Percentiles rank a stretch among this genome's conserved stretches.
These are phyloP conservation scores for Phascolomyces articulosus DNA, from an alignment of 371 early-diverging fungal species.

Conservation along the genomic window DNA sequence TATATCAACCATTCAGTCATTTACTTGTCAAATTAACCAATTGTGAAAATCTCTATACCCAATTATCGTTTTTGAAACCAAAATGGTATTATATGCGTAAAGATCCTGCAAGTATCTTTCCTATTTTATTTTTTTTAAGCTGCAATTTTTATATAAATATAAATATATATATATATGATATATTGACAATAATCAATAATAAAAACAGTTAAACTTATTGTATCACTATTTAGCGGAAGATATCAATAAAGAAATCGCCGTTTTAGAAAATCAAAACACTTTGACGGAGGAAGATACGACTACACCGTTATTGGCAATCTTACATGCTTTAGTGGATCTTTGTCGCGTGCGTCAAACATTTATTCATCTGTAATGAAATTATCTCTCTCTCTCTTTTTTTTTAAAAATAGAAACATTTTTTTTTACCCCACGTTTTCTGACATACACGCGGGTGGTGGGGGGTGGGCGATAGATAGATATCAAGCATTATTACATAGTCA, in stretches of 20 bases:
- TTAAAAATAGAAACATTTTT: background rate
- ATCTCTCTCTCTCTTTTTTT: too few species aligned
- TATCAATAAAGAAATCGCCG: conserved; percentile 29
- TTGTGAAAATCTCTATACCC: conserved; percentile 39
- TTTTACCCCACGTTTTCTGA: background rate
- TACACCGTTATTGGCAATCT: conserved; percentile 11
- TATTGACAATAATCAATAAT: background rate
- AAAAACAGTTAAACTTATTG: conserved; percentile 6
- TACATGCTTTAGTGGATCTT: conserved; percentile 31
- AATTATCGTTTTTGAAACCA: conserved; percentile 43
- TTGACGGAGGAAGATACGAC: conserved; percentile 14
- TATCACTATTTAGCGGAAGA: conserved; percentile 40
- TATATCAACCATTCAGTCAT: conserved; percentile 34
- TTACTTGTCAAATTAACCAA: conserved; percentile 33
- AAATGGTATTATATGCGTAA: conserved; percentile 53
- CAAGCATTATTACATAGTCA: conserved; percentile 4
- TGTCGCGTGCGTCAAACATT: conserved; percentile 37
- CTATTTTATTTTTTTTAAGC: too few species aligned
- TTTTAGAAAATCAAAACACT: conserved; percentile 4
- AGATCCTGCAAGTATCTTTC: conserved; percentile 43
- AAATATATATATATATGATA: too few species aligned
- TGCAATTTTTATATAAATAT: too few species aligned
- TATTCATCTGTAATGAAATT: conserved; percentile 35
- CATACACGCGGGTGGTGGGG: too few species aligned
- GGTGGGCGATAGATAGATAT: conserved; percentile 3